A percentile compares a stretch with the other conserved stretches of the same genome.
Conservation (phyloP, 164 flowering plant genomes). For the Tetracentron sinense region DNA sequence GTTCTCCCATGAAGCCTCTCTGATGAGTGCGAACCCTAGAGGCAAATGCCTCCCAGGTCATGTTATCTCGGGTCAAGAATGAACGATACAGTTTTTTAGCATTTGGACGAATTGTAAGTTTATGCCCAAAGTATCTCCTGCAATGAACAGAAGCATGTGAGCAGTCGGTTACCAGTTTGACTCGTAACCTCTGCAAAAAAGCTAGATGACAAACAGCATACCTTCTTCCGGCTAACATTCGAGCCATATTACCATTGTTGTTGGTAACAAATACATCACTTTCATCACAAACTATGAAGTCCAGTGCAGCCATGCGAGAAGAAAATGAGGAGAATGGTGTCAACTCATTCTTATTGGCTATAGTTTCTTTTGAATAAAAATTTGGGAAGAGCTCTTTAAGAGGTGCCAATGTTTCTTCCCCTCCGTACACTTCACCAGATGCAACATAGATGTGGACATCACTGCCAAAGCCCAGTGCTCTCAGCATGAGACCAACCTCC, state of each 20-base stretch:
- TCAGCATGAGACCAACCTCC: conserved; percentile 93
- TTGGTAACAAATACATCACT: conserved; percentile 98
- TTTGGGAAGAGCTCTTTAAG: conserved; percentile 87
- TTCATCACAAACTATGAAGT: conserved; percentile 91
- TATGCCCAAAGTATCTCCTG: conserved; percentile 96
- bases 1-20: conserved; percentile 91
- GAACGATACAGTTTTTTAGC: conserved; percentile 68
- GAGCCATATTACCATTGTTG: conserved; percentile 99
- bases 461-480: conserved; percentile 87
- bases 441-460: conserved; percentile 95
- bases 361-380: conserved; percentile 76
- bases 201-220: conserved; percentile 16
- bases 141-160: conserved; percentile 8
- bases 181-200: neutral
- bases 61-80: conserved; percentile 52
- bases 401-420: conserved; percentile 85
- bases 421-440: conserved; percentile 94
- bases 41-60: conserved; percentile 84
- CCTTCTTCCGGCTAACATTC: conserved; percentile 95
- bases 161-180: neutral
- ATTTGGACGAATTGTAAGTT: conserved; percentile 93
- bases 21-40: conserved; percentile 62
- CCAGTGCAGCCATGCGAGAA: conserved; percentile 98
- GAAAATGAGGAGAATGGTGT: conserved; percentile 68
- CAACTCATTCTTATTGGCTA: conserved; percentile 74